Evolutionary conservation across 768 basidiomycete species (phyloP), one percentile per base, ranked within the genome.

Genomic region (Tricholoma matsutake): DNA sequence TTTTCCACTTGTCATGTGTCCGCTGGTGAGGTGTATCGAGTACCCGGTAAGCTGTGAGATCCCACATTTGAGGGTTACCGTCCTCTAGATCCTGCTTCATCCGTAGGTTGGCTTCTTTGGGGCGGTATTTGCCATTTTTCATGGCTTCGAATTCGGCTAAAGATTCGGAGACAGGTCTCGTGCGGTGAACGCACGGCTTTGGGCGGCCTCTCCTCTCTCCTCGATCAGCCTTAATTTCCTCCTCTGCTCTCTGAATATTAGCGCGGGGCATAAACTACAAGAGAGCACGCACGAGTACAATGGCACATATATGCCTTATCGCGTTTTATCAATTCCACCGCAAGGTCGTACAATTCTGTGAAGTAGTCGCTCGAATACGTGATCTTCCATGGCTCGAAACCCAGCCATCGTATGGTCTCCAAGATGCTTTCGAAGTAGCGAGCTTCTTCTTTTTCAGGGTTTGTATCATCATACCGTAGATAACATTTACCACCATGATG

Each of bases 291-390:
- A 98, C 96, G 92, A 67, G 92, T 91, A 73, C 96, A 98, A 71
- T 96, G 91, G 69, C 95, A 97, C 1, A 98, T 87, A 77, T 98
- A 99, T 6, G 92, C 97, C 76, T 93, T 92, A 66, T 92, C 94
- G 28, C 92, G 81, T 72, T 86, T 87, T 63, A 95, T 96, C 55
- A 98, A 77, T 69, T 96, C 89, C 16, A 92, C 82, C 1, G 96
- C 97, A 31, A 98, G 81, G 6, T 88, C 88, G 67, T 94, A 91
- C 22, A 99, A 78, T 68, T 87, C 78, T 58, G 89, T 83, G 72
- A 99, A 99, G 75, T 99, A 92, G 74, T 98, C 96, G 70, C 94
- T 97, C 53, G 96, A 98, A 76, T 98, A 98, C 4, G 97, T 98
- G 80, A 99, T 95, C 75, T 93, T 93, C 92, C 92, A 98, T 3